Conservation (phyloP, 73 alveolate species). For the Symbiodinium natans region DNA sequence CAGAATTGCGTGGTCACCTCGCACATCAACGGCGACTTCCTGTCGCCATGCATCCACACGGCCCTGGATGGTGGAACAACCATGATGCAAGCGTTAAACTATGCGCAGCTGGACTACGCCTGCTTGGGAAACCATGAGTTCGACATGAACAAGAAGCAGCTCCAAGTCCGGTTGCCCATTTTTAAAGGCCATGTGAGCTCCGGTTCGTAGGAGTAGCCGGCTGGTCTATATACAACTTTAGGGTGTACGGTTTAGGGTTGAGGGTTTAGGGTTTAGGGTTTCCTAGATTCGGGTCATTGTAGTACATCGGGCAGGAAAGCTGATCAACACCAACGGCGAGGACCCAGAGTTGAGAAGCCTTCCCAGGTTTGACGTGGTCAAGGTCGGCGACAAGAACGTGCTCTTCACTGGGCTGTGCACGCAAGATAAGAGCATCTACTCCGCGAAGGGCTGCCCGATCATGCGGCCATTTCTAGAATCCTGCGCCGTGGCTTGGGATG, state of each 20-base stretch:
- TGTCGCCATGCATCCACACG: conserved; percentile 56
- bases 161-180: background rate
- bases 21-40: conserved; percentile 59
- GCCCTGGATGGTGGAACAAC: conserved; percentile 61
- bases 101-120: conserved; percentile 68
- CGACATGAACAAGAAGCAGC: conserved; percentile 33
- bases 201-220: background rate
- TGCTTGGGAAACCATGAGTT: conserved; percentile 47
- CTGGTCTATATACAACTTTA: too few relatives aligned
- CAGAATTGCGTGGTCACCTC: conserved; percentile 64
- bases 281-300: background rate
- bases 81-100: conserved; percentile 71
- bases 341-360: conserved; percentile 14
- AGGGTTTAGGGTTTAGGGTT: background rate
- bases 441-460: conserved; percentile 36
- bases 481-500: conserved; percentile 58
- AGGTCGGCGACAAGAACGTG: background rate
- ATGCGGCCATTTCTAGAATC: conserved; percentile 49
- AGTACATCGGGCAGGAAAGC: background rate
- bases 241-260: background rate
- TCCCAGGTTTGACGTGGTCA: conserved; percentile 6
- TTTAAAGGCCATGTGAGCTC: conserved; percentile 19
- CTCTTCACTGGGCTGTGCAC: conserved; percentile 53
- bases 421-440: conserved; percentile 21
- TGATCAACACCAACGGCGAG: conserved; percentile 59